Conservation (phyloP, 202 grass and related monocot genomes). For the Setaria viridis region DNA sequence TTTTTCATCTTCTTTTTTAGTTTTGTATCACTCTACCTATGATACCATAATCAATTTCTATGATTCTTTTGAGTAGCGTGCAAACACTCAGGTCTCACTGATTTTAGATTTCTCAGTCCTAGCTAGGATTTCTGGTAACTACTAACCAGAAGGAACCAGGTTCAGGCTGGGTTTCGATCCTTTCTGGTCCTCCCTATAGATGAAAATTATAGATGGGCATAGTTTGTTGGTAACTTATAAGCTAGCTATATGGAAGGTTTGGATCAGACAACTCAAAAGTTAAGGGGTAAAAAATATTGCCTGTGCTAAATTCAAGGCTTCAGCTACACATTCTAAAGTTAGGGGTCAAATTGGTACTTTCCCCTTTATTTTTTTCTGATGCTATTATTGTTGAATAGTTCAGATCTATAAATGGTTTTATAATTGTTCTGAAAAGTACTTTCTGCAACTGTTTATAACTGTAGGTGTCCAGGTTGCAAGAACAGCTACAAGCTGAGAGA, state of each 20-base stretch:
- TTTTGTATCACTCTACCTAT: slow-evolving; percentile 3
- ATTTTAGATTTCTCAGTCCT: slow-evolving; percentile 30
- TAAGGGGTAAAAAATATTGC: neutral
- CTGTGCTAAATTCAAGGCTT: slow-evolving; percentile 23
- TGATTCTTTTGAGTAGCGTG: slow-evolving; percentile 20
- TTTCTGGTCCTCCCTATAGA: neutral
- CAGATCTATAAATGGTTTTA: slow-evolving; percentile 30
- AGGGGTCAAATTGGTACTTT: slow-evolving; percentile 15
- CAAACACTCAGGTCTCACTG: neutral
- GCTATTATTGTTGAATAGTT: slow-evolving; percentile 37
- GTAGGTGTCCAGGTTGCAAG: slow-evolving; percentile 98
- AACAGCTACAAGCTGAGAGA: slow-evolving; percentile 98
- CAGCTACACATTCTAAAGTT: slow-evolving; percentile 6
- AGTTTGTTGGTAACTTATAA: slow-evolving; percentile 1
- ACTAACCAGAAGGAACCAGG: neutral
- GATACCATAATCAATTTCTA: neutral
- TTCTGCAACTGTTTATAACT: slow-evolving; percentile 35
- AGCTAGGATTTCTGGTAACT: neutral
- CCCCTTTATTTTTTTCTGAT: slow-evolving; percentile 29
- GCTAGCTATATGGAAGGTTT: too few relatives aligned
- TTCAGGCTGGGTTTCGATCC: neutral
- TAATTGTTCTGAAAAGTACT: slow-evolving; percentile 30
- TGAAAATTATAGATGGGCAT: slow-evolving; percentile 1
- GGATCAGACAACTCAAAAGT: too few relatives aligned
- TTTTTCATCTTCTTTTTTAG: neutral